Conservation (phyloP, 1,284 basidiomycete genomes). For the Tilletia horrida region DNA sequence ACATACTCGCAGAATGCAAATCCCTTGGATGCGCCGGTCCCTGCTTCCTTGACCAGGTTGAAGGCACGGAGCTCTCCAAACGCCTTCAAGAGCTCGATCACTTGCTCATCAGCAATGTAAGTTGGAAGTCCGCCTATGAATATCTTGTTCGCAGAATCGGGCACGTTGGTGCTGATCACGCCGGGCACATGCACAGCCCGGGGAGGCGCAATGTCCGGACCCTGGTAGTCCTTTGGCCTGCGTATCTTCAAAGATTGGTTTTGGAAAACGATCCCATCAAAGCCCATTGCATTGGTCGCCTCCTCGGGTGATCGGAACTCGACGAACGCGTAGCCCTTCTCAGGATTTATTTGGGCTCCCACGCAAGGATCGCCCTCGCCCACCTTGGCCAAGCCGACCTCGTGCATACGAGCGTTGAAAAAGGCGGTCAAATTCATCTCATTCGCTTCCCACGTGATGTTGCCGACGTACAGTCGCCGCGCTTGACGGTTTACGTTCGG, state of each 20-base stretch:
- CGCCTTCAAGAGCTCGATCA: constrained; percentile 91
- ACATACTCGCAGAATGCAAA: constrained; percentile 99
- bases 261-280: constrained; percentile 93
- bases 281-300: constrained; percentile 90
- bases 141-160: constrained; percentile 95
- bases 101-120: constrained; percentile 94
- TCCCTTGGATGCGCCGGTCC: constrained; percentile 69
- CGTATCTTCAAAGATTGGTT: constrained; percentile 89
- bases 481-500: constrained; percentile 66
- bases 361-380: constrained; percentile 70
- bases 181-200: constrained; percentile 76
- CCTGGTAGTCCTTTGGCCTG: constrained; percentile 90
- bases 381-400: constrained; percentile 63
- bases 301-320: constrained; percentile 96
- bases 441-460: constrained; percentile 85
- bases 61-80: constrained; percentile 97
- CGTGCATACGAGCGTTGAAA: constrained; percentile 92
- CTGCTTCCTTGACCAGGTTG: constrained; percentile 84
- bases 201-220: constrained; percentile 62
- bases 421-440: constrained; percentile 84
- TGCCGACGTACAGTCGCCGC: constrained; percentile 90
- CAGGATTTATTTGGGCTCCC: constrained; percentile 89
- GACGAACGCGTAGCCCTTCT: constrained; percentile 90
- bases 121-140: constrained; percentile 94
- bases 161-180: constrained; percentile 90